Conservation (phyloP, 2,329 filamentous ascomycete species). For the Mycocentrospora acerina region DNA sequence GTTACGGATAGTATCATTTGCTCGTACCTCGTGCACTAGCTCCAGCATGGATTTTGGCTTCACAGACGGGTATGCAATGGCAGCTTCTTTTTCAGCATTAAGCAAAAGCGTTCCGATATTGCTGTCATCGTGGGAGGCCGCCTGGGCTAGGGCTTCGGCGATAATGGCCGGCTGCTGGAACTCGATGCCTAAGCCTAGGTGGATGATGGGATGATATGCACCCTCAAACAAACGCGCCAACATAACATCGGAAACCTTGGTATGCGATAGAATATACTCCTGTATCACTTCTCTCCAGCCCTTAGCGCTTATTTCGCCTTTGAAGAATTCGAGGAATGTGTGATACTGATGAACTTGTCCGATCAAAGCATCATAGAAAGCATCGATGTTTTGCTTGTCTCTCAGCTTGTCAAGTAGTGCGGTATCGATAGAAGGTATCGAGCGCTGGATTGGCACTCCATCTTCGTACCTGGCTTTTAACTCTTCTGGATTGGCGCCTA, state of each 20-base stretch:
- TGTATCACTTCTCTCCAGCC: slow-evolving; percentile 6
- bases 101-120: slow-evolving; percentile 2
- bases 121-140: slow-evolving; percentile 10
- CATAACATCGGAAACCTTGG: slow-evolving; percentile 4
- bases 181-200: slow-evolving; percentile 27
- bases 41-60: slow-evolving; percentile 3
- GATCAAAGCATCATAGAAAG: not conserved
- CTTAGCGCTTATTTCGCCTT: slow-evolving; percentile 4
- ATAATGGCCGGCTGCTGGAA: slow-evolving; percentile 23
- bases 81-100: slow-evolving; percentile 2
- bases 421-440: not conserved
- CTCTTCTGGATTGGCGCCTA: slow-evolving; percentile 26
- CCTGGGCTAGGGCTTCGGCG: slow-evolving; percentile 27
- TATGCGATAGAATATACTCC: slow-evolving; percentile 7
- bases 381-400: not conserved
- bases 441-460: slow-evolving; percentile 1
- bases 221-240: slow-evolving; percentile 10
- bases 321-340: slow-evolving; percentile 13
- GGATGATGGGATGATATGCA: slow-evolving; percentile 21
- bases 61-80: not conserved
- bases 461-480: not conserved
- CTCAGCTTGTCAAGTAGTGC: no score
- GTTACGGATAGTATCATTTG: slow-evolving; percentile 19
- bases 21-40: slow-evolving; percentile 4
- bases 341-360: slow-evolving; percentile 4